Conservation (phyloP, 2,329 filamentous ascomycete species). For the Cryphonectria parasitica region DNA sequence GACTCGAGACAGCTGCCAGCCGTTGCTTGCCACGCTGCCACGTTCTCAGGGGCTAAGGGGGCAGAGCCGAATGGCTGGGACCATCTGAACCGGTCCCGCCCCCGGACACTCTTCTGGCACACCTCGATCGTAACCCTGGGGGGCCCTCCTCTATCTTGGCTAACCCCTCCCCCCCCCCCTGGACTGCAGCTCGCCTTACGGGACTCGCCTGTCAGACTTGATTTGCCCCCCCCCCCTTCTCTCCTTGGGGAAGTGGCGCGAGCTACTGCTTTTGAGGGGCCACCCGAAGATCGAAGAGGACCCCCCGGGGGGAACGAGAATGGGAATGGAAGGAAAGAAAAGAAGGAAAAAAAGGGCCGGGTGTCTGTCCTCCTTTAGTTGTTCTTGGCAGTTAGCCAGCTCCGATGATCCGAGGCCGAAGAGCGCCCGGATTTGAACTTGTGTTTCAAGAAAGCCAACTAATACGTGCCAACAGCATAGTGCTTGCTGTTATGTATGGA, state of each 20-base stretch:
- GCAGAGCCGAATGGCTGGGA: conserved; percentile 30
- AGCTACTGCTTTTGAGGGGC: background rate
- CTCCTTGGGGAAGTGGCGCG: conserved; percentile 14
- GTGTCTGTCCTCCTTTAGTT: background rate
- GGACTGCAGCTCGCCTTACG: conserved; percentile 27
- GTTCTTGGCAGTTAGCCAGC: background rate
- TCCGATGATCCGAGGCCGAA: conserved; percentile 2
- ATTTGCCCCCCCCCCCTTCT: conserved; percentile 14
- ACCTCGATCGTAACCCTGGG: background rate
- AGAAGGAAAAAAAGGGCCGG: background rate
- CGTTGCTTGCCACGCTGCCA: conserved; percentile 24
- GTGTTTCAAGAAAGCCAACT: background rate
- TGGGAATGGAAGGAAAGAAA: background rate
- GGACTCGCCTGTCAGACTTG: conserved; percentile 24
- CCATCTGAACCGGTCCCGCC: conserved; percentile 26
- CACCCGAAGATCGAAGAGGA: background rate
- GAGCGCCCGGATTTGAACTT: background rate
- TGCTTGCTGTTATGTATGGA: background rate
- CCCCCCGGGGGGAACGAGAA: no score
- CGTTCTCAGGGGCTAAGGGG: conserved; percentile 24
- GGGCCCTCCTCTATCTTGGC: background rate
- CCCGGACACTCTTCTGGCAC: conserved; percentile 18
- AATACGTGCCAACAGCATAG: background rate
- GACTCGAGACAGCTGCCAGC: conserved; percentile 19
- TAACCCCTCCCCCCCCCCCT: background rate